Percentiles rank a stretch among this genome's conserved stretches.
These are phyloP conservation scores for Xylaria intraflava DNA, from an alignment of 495 filamentous ascomycete genomes.

Conservation along the genomic window DNA sequence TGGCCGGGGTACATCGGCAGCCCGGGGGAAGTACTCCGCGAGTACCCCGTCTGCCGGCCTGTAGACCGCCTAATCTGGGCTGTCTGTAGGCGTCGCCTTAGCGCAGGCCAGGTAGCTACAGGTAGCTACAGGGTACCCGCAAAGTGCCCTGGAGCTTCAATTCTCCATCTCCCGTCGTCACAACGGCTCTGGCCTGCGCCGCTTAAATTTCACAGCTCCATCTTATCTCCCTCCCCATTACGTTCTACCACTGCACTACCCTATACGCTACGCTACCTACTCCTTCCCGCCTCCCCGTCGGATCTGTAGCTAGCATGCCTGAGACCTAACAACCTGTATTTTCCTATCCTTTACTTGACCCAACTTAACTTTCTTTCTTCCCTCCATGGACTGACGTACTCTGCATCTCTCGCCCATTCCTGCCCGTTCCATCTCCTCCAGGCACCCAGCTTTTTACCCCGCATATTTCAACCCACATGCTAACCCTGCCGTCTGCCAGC, in stretches of 20 bases:
- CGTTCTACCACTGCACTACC: not conserved
- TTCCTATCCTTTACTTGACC: not conserved
- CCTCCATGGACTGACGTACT: not conserved
- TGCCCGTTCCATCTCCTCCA: not conserved
- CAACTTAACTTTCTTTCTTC: not conserved
- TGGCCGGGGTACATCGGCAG: no score
- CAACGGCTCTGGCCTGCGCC: not conserved
- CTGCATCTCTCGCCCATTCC: conserved; percentile 7
- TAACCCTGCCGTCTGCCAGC: conserved; percentile 30
- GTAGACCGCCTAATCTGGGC: no score
- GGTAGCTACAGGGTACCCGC: no score
- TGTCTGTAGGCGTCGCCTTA: not conserved
- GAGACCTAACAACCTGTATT: not conserved
- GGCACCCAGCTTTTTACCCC: conserved; percentile 17
- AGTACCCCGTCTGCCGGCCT: no score
- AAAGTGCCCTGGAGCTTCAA: not conserved
- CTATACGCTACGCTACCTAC: not conserved
- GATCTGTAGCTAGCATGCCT: not conserved
- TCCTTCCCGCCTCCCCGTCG: conserved; percentile 4
- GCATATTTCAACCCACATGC: conserved; percentile 30
- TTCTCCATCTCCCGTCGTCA: not conserved
- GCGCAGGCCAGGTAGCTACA: not conserved
- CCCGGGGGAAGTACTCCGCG: no score
- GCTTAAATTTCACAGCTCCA: not conserved
- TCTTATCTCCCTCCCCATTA: not conserved